A percentile compares a stretch with the other conserved stretches of the same genome.
phyloP scores from a whole-genome alignment of 2,329 filamentous ascomycete genomes.

The Fusarium sp. region DNA sequence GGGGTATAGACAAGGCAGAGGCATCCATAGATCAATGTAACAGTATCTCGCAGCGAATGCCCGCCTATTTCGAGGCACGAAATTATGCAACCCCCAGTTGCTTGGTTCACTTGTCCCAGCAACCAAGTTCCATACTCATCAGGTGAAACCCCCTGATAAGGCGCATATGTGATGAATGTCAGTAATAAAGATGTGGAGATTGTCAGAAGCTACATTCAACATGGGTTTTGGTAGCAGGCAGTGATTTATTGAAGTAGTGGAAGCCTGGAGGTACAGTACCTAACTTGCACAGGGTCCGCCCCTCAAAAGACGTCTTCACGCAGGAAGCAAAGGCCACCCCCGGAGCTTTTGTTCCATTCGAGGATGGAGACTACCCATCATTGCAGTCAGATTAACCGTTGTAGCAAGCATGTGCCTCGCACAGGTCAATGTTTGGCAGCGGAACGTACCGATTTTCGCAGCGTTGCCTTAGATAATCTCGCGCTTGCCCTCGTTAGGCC shows the following conservation, averaged over 20 bases:
- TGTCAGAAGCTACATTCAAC: neutral
- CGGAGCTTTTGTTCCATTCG: constrained; percentile 39
- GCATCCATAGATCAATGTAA: constrained; percentile 45
- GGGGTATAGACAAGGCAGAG: constrained; percentile 35
- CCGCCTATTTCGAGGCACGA: constrained; percentile 5
- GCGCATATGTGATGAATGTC: neutral
- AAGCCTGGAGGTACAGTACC: neutral
- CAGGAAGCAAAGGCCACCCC: neutral
- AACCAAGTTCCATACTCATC: neutral
- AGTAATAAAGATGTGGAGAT: neutral
- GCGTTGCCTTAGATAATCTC: constrained; percentile 17
- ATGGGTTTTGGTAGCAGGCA: neutral
- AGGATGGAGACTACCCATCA: constrained; percentile 26
- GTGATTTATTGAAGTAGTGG: neutral
- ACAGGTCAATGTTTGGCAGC: constrained; percentile 19
- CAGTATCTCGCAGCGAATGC: constrained; percentile 34
- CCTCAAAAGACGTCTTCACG: neutral
- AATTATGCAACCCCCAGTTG: neutral
- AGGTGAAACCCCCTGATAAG: neutral
- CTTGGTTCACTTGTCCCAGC: neutral
- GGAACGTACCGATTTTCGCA: constrained; percentile 3
- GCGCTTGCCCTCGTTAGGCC: constrained; percentile 32
- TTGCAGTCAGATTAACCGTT: constrained; percentile 10
- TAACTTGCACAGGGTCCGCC: neutral
- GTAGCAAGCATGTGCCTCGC: constrained; percentile 24